Base-by-base conservation (phyloP, 2,329 filamentous ascomycete genomes). In the Fusarium sp. region DNA sequence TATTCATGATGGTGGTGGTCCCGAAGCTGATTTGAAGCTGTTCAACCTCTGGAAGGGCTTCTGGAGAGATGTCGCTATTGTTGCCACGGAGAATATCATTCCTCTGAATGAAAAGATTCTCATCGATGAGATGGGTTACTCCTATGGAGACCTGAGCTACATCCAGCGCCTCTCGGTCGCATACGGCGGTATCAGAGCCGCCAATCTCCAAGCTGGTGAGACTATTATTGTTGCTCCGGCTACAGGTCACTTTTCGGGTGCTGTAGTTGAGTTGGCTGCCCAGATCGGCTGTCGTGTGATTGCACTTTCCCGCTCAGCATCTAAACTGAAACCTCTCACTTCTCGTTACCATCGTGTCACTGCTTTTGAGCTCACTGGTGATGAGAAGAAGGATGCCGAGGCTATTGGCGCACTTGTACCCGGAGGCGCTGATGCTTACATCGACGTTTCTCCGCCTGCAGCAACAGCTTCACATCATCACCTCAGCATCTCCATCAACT, bases 261-360 rank as follows among this genome's bases (percentile, higher is more conserved):
- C 72, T 0, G 67, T 73, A 1, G 67, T 64, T 3, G 74, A 76
- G 15, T 0, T 73, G 1, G 72, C 64, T 4, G 72, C 67, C 3
- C 72, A 75, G 19, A 65, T 76, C 6, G 74, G 74, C 4, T 75
- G 69, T 6, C 54, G 50, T 7, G 74, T 76, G 1, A 73, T 76
- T 32, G 74, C 74, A 1, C 53, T 75, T 23, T 71, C 72, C 0
- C 62, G 74, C 3, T 67, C 64, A 2, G 52, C 53, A 0, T 47
- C 57, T 2, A 75, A 67, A n/a, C 23, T 76, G 2, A 40, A 54
- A 1, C 67, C 70, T 18, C 46, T 76, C 1, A 67, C 58, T 12
- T 67, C 62, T 4, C 60, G 23, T 0, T 63, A 73, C 12, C 25
- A 58, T 46, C 61, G 47, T 0, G 50, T 75, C 3, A 57, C 50